Evolutionary conservation across 108 stramenopile species (phyloP).

Genomic region (Cyclotella kingstonii): DNA sequence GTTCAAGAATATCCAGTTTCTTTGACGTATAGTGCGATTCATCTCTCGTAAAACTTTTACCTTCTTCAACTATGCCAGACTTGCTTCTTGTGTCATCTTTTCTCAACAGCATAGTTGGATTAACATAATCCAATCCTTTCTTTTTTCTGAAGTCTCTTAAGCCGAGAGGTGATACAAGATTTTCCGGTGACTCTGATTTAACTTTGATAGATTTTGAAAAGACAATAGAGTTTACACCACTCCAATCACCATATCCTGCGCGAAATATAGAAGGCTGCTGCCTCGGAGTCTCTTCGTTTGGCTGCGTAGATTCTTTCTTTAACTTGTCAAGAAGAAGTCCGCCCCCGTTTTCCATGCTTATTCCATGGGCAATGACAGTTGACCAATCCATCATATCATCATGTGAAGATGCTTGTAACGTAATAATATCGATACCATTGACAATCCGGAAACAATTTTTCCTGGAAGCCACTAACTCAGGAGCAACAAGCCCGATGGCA

Average conservation of each 20-base stretch:
- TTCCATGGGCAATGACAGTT: slow-evolving; percentile 20
- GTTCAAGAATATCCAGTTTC: slow-evolving; percentile 10
- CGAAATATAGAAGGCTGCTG: slow-evolving; percentile 2
- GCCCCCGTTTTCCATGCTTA: slow-evolving; percentile 41
- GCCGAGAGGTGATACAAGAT: too few species aligned
- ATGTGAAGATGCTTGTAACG: slow-evolving; percentile 10
- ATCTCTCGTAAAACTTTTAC: slow-evolving; percentile 16
- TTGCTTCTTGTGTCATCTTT: too few species aligned
- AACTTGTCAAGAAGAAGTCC: slow-evolving; percentile 29
- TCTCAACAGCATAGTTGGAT: too few species aligned
- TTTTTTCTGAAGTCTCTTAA: too few species aligned
- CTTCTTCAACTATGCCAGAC: slow-evolving; percentile 12
- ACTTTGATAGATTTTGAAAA: slow-evolving; percentile 8
- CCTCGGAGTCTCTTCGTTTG: not conserved
- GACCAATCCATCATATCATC: slow-evolving; percentile 30
- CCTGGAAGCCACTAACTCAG: slow-evolving; percentile 7
- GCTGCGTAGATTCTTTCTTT: slow-evolving; percentile 11
- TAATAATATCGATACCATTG: slow-evolving; percentile 22
- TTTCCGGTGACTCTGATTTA: not conserved
- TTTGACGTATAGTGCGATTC: slow-evolving; percentile 14
- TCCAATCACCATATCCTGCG: not conserved
- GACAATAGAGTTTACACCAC: slow-evolving; percentile 9
- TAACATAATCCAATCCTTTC: too few species aligned
- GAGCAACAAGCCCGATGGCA: slow-evolving; percentile 20
- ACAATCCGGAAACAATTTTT: slow-evolving; percentile 30